Percentiles rank a stretch among this genome's conserved stretches.
Evolutionary conservation across 2,329 filamentous ascomycete genomes (phyloP).

Genomic region (Sclerotinia glacialis): DNA sequence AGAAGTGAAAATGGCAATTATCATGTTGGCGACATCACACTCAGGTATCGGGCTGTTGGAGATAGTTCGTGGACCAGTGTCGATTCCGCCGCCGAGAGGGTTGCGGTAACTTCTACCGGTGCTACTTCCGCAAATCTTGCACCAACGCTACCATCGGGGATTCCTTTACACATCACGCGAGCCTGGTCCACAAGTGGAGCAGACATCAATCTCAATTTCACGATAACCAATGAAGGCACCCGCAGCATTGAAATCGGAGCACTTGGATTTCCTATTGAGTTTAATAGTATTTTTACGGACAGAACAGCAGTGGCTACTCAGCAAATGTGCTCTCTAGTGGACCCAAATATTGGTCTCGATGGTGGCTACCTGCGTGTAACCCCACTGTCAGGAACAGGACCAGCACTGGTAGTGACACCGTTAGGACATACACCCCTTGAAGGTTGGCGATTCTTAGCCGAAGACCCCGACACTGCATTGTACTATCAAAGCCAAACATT

Average conservation of each 20-base stretch:
- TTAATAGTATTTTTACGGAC: slow-evolving; percentile 60
- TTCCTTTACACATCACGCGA: slow-evolving; percentile 48
- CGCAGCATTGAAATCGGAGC: slow-evolving; percentile 52
- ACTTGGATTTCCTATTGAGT: slow-evolving; percentile 57
- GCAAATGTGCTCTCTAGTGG: slow-evolving; percentile 52
- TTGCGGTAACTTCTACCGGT: slow-evolving; percentile 38
- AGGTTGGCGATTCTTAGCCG: slow-evolving; percentile 53
- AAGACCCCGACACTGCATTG: slow-evolving; percentile 43
- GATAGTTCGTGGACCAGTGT: slow-evolving; percentile 45
- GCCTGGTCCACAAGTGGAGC: slow-evolving; percentile 50
- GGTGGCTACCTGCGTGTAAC: slow-evolving; percentile 56
- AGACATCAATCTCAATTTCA: slow-evolving; percentile 53
- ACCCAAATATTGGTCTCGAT: slow-evolving; percentile 59
- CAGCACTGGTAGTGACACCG: slow-evolving; percentile 49
- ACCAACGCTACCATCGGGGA: slow-evolving; percentile 43
- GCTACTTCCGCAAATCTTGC: slow-evolving; percentile 43
- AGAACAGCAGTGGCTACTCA: slow-evolving; percentile 49
- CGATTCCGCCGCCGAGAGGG: slow-evolving; percentile 46
- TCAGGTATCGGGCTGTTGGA: slow-evolving; percentile 49
- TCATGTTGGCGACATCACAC: slow-evolving; percentile 57
- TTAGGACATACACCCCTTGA: slow-evolving; percentile 51
- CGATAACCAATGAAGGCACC: slow-evolving; percentile 46
- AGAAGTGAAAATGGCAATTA: slow-evolving; percentile 53
- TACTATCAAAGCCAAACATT: slow-evolving; percentile 54
- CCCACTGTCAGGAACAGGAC: slow-evolving; percentile 51